Conservation (phyloP, 768 basidiomycete species). For the Leccinum incarnatum region DNA sequence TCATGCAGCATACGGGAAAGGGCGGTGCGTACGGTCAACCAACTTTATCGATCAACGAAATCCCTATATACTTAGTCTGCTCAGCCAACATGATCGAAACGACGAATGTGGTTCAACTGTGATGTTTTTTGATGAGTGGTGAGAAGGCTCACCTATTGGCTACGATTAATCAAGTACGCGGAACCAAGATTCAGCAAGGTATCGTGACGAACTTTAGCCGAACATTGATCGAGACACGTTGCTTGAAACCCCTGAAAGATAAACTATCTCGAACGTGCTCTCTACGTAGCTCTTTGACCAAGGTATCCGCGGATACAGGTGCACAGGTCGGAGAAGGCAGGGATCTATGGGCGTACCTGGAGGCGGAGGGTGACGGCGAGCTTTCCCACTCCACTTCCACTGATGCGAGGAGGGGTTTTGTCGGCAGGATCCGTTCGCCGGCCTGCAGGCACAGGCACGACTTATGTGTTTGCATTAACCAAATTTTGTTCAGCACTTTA, state of each 20-base stretch:
- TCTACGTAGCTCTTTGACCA: slow-evolving; percentile 20
- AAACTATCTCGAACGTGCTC: slow-evolving; percentile 10
- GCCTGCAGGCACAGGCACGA: no score
- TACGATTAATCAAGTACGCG: slow-evolving; percentile 1
- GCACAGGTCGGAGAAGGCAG: slow-evolving; percentile 23
- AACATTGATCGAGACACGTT: slow-evolving; percentile 1
- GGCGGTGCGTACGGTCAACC: not conserved
- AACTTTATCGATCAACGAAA: slow-evolving; percentile 20
- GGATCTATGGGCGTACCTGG: slow-evolving; percentile 29
- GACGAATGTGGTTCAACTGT: slow-evolving; percentile 3
- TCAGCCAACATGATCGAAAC: slow-evolving; percentile 10
- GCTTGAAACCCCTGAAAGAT: slow-evolving; percentile 2
- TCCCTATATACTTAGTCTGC: slow-evolving; percentile 1
- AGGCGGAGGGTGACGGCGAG: slow-evolving; percentile 51
- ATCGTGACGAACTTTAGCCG: slow-evolving; percentile 17
- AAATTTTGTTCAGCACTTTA: no score
- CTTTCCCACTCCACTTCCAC: slow-evolving; percentile 44
- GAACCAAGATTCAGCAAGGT: not conserved
- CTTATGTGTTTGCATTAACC: no score
- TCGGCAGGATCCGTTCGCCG: no score
- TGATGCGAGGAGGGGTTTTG: no score
- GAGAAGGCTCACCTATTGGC: slow-evolving; percentile 13
- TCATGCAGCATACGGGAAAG: not conserved
- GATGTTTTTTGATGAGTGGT: not conserved
- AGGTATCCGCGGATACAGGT: slow-evolving; percentile 33